Percentiles rank a stretch among this genome's conserved stretches.
phyloP scores from a whole-genome alignment of 768 basidiomycete genomes.

The Fomitopsis serialis region DNA sequence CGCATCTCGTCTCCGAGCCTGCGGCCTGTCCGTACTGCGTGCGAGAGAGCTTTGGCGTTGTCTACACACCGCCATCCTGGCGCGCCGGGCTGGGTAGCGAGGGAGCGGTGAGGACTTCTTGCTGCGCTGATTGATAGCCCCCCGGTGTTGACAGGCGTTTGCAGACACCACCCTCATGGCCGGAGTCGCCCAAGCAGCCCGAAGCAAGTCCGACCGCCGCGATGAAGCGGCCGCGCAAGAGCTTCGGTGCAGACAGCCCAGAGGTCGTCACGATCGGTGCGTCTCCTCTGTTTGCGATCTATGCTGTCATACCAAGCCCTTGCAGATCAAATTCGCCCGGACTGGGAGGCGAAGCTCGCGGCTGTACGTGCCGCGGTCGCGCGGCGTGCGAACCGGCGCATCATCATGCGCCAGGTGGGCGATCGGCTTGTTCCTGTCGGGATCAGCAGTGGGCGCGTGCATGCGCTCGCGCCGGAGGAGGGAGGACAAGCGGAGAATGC shows the following conservation, averaged over 20 bases:
- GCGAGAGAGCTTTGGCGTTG: slow-evolving; percentile 93
- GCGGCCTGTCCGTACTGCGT: slow-evolving; percentile 98
- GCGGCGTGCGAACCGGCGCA: slow-evolving; percentile 91
- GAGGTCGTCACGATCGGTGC: slow-evolving; percentile 89
- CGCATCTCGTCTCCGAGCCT: slow-evolving; percentile 93
- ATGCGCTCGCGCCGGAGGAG: slow-evolving; percentile 61
- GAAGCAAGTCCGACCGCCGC: slow-evolving; percentile 12
- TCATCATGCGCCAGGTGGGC: slow-evolving; percentile 98
- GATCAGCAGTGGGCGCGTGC: slow-evolving; percentile 84
- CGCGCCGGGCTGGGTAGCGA: slow-evolving; percentile 75
- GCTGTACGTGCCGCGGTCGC: slow-evolving; percentile 93
- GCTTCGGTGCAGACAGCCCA: slow-evolving; percentile 77
- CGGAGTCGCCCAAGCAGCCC: slow-evolving; percentile 45
- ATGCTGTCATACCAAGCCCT: background rate
- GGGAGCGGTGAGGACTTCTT: slow-evolving; percentile 46
- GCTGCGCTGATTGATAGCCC: background rate
- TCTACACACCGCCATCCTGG: slow-evolving; percentile 82
- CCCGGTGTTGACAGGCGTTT: background rate
- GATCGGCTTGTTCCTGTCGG: slow-evolving; percentile 97
- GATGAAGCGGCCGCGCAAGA: slow-evolving; percentile 76
- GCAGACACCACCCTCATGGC: slow-evolving; percentile 41
- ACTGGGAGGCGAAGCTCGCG: slow-evolving; percentile 96
- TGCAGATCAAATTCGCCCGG: slow-evolving; percentile 91
- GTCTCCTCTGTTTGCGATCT: slow-evolving; percentile 1
- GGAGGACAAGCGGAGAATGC: slow-evolving; percentile 39